phyloP scores from a whole-genome alignment of 306 rosid genomes.

The Echinosophora koreensis region DNA sequence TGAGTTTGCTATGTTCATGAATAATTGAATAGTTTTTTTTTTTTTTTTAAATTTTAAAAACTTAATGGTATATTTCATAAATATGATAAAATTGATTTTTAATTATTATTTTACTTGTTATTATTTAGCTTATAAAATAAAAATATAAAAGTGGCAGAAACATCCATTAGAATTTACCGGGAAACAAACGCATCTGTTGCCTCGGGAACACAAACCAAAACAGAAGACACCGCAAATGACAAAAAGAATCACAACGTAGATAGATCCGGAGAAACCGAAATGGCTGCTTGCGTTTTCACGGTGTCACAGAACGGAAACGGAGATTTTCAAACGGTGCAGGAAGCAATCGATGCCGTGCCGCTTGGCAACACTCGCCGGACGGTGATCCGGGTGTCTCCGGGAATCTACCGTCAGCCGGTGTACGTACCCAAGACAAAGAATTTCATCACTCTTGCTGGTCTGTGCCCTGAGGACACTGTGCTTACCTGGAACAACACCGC shows the following conservation, averaged over 20 bases:
- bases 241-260: slow-evolving; percentile 52
- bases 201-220: background rate
- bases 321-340: slow-evolving; percentile 82
- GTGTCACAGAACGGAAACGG: slow-evolving; percentile 81
- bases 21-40: too few species aligned
- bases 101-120: too few species aligned
- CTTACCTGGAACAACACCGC: slow-evolving; percentile 93
- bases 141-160: too few species aligned
- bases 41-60: too few species aligned
- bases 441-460: slow-evolving; percentile 83
- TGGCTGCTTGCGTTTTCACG: slow-evolving; percentile 71
- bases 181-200: background rate
- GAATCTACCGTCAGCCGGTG: slow-evolving; percentile 82
- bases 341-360: slow-evolving; percentile 88
- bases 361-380: slow-evolving; percentile 81
- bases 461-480: slow-evolving; percentile 72
- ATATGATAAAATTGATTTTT: too few species aligned
- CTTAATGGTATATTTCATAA: too few species aligned
- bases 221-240: background rate
- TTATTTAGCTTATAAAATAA: too few species aligned
- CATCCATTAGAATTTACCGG: too few species aligned
- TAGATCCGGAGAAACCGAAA: slow-evolving; percentile 29
- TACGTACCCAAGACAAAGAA: slow-evolving; percentile 94
- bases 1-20: slow-evolving; percentile 47
- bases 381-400: slow-evolving; percentile 80